Evolutionary conservation across 345 rosid genomes (phyloP).

Genomic region (Rhodamnia argentea): DNA sequence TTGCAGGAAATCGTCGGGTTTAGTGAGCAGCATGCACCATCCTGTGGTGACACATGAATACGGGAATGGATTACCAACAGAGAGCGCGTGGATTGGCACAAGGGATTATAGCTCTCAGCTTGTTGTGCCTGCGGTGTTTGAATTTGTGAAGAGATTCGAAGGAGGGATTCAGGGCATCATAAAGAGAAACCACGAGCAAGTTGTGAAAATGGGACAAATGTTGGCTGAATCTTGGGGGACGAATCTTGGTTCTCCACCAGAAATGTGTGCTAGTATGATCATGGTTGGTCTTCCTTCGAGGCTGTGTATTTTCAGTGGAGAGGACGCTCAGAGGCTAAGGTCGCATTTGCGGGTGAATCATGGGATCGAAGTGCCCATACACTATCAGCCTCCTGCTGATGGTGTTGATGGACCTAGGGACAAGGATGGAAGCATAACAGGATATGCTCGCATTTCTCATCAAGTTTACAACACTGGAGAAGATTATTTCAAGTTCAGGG

Average conservation of each 20-base stretch:
- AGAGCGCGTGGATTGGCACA: conserved; percentile 91
- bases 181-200: conserved; percentile 66
- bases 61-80: conserved; percentile 78
- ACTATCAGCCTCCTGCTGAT: conserved; percentile 29
- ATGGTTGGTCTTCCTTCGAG: conserved; percentile 85
- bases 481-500: conserved; percentile 69
- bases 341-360: conserved; percentile 46
- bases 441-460: conserved; percentile 75
- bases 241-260: conserved; percentile 64
- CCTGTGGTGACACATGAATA: conserved; percentile 91
- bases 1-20: conserved; percentile 30
- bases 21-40: conserved; percentile 53
- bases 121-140: conserved; percentile 67
- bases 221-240: conserved; percentile 83
- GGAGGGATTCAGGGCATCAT: conserved; percentile 85
- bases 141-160: conserved; percentile 69
- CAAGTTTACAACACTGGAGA: conserved; percentile 77
- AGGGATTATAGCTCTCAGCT: conserved; percentile 88
- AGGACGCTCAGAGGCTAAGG: conserved; percentile 51
- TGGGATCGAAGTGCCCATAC: conserved; percentile 69
- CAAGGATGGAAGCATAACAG: conserved; percentile 42
- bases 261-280: conserved; percentile 80
- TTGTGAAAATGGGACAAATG: conserved; percentile 84
- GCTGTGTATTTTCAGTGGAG: conserved; percentile 38
- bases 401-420: conserved; percentile 7